A percentile compares a stretch with the other conserved stretches of the same genome.
phyloP scores from a whole-genome alignment of 192 early-diverging fungal genomes.

The Entrophospora sp. region DNA sequence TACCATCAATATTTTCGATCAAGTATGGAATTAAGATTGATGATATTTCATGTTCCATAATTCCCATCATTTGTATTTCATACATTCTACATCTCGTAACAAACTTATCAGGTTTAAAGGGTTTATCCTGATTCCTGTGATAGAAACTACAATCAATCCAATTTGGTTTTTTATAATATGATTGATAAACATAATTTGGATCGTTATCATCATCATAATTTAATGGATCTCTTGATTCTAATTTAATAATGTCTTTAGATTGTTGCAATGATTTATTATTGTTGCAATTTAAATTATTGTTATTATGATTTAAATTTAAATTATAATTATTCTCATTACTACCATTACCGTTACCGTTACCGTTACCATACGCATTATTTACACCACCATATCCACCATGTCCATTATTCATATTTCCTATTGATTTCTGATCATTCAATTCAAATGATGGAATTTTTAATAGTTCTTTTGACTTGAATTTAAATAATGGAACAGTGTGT shows the following conservation, averaged over 20 bases:
- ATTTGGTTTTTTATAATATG: constrained; percentile 67
- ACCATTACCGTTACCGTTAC: no score
- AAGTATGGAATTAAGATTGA: constrained; percentile 46
- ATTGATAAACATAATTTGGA: constrained; percentile 24
- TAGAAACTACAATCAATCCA: constrained; percentile 95
- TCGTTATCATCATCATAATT: constrained; percentile 43
- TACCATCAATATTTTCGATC: no score
- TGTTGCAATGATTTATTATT: constrained; percentile 18
- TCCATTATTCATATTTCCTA: no score
- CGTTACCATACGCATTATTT: no score
- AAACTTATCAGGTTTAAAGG: constrained; percentile 46
- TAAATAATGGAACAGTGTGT: constrained; percentile 81
- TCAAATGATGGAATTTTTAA: constrained; percentile 29
- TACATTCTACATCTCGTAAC: constrained; percentile 71
- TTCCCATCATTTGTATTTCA: constrained; percentile 77
- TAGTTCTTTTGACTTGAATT: constrained; percentile 51
- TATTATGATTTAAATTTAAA: no score
- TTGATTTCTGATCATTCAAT: constrained; percentile 10
- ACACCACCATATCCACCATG: no score
- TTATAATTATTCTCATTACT: no score
- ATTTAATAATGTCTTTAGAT: constrained; percentile 27
- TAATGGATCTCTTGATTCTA: constrained; percentile 38
- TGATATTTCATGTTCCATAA: constrained; percentile 53
- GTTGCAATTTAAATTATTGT: no score
- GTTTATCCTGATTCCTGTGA: constrained; percentile 38